Conservation (phyloP, 176 grass and related monocot genomes). For the Poa pratensis region DNA sequence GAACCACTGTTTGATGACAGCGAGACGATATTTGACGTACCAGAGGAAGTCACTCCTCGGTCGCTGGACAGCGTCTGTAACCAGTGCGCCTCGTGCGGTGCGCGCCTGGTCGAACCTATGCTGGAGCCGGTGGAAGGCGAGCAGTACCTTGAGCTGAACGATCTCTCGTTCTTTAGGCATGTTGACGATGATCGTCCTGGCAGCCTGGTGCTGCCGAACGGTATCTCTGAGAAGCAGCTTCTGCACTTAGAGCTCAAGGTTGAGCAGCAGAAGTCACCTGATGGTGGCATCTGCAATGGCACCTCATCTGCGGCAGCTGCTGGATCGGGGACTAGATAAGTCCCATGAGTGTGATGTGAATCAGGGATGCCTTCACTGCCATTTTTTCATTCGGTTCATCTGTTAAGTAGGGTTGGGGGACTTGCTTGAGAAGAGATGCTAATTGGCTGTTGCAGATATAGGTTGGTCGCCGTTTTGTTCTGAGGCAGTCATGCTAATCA, state of each 20-base stretch:
- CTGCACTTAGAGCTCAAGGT: background rate
- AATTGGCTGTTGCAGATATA: background rate
- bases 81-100: slow-evolving; percentile 7
- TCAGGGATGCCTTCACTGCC: background rate
- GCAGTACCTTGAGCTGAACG: slow-evolving; percentile 63
- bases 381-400: slow-evolving; percentile 14
- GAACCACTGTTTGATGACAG: slow-evolving; percentile 23
- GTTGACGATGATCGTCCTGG: slow-evolving; percentile 16
- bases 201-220: slow-evolving; percentile 18
- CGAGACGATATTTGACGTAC: slow-evolving; percentile 56
- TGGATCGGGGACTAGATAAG: slow-evolving; percentile 4
- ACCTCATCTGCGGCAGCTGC: background rate
- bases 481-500: background rate
- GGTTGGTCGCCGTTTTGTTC: background rate
- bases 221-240: slow-evolving; percentile 6
- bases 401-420: background rate
- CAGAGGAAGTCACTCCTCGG: slow-evolving; percentile 24
- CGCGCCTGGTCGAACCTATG: slow-evolving; percentile 10
- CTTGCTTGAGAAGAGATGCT: slow-evolving; percentile 1
- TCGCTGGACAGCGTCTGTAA: slow-evolving; percentile 17
- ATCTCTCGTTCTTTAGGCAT: slow-evolving; percentile 39
- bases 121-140: slow-evolving; percentile 29
- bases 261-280: background rate
- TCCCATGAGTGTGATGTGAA: slow-evolving; percentile 17
- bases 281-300: background rate